A percentile compares a stretch with the other conserved stretches of the same genome.
Conservation (phyloP, 148 eudicot genomes). For the Bassia scoparia region DNA sequence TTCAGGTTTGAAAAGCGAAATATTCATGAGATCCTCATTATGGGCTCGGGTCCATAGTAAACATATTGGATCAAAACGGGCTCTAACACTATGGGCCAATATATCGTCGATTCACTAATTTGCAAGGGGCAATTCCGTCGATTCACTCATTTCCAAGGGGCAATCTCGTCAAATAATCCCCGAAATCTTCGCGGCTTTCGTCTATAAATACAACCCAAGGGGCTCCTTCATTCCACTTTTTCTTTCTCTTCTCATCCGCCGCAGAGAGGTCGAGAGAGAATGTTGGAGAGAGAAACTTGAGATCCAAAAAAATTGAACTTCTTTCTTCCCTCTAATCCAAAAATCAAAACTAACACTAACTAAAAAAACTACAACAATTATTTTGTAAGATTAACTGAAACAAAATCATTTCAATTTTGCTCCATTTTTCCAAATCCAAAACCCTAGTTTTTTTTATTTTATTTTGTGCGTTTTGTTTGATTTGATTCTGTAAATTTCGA, state of each 20-base stretch:
- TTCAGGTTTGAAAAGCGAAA: too few species aligned
- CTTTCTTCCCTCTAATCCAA: background rate
- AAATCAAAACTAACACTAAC: background rate
- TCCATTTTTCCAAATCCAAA: background rate
- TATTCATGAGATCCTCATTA: too few species aligned
- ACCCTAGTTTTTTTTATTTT: too few species aligned
- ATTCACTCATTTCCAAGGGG: background rate
- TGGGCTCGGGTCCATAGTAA: too few species aligned
- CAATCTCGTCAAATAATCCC: background rate
- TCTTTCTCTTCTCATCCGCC: constrained; percentile 16
- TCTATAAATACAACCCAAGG: constrained; percentile 24
- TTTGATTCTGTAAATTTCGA: background rate
- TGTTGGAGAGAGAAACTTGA: background rate
- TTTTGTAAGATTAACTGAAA: background rate
- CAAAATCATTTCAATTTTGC: background rate
- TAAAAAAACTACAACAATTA: background rate
- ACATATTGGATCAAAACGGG: too few species aligned
- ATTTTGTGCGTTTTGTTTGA: background rate
- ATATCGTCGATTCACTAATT: too few species aligned
- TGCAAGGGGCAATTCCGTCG: background rate
- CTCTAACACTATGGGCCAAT: too few species aligned
- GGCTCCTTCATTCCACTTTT: background rate
- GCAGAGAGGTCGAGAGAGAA: constrained; percentile 15
- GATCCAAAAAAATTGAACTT: too few species aligned
- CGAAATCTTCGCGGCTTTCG: background rate